Conservation (phyloP, 495 filamentous ascomycete species). For the Penicillium cosmopolitanum region DNA sequence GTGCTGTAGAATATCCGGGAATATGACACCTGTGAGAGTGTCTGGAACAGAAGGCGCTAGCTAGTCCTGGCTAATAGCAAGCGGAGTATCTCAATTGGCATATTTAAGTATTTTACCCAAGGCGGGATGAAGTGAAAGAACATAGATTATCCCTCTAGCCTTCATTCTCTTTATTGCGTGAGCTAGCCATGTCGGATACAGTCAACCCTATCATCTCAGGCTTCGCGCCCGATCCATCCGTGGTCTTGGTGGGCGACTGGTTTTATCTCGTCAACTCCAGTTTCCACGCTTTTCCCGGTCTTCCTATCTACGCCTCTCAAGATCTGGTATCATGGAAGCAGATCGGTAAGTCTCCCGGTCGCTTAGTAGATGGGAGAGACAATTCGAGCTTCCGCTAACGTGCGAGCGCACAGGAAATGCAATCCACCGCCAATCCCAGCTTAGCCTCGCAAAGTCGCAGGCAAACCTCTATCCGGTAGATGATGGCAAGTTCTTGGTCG, state of each 20-base stretch:
- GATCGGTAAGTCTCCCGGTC: conserved; percentile 13
- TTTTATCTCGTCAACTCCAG: conserved; percentile 40
- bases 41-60: conserved; percentile 8
- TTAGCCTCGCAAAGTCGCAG: conserved; percentile 12
- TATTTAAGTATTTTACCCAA: conserved; percentile 8
- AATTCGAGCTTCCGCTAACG: background rate
- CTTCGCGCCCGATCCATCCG: conserved; percentile 37
- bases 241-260: conserved; percentile 24
- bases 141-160: conserved; percentile 10
- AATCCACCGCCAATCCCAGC: conserved; percentile 17
- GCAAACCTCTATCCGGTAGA: conserved; percentile 15
- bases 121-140: conserved; percentile 10
- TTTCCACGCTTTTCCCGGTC: conserved; percentile 43
- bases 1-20: conserved; percentile 9
- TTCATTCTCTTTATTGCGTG: conserved; percentile 7
- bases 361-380: background rate
- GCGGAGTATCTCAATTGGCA: conserved; percentile 9
- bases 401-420: conserved; percentile 22
- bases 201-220: conserved; percentile 29
- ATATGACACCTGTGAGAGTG: conserved; percentile 8
- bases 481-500: conserved; percentile 15
- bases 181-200: conserved; percentile 6
- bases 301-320: conserved; percentile 41
- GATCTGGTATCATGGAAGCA: conserved; percentile 38
- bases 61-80: conserved; percentile 11